These are phyloP conservation scores for Ascochyta viciae-villosae DNA, from an alignment of 2,329 filamentous ascomycete species.

Conservation along the genomic window DNA sequence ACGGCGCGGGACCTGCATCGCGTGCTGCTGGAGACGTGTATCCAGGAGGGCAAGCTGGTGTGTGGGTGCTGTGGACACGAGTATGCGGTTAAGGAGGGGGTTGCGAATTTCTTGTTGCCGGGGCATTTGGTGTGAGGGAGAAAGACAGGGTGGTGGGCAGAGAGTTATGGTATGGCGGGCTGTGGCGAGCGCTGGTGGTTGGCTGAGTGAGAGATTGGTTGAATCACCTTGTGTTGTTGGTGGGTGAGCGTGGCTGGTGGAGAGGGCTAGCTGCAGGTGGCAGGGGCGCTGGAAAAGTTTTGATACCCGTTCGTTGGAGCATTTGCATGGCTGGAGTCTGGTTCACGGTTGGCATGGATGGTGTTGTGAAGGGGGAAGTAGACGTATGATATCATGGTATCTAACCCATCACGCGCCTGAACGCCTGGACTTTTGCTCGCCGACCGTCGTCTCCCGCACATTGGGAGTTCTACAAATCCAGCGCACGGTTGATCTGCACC, in stretches of 20 bases:
- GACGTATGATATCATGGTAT: conserved; percentile 25
- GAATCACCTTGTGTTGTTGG: too few relatives aligned
- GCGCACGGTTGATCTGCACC: conserved; percentile 79
- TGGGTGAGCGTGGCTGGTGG: too few relatives aligned
- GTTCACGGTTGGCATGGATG: not conserved
- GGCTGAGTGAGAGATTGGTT: too few relatives aligned
- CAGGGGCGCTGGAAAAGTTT: conserved; percentile 13
- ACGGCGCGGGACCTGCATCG: conserved; percentile 79
- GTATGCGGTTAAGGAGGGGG: conserved; percentile 93
- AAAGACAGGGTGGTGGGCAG: not conserved
- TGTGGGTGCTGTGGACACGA: conserved; percentile 93
- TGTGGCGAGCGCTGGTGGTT: too few relatives aligned
- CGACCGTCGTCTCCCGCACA: not conserved
- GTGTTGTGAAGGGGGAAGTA: not conserved
- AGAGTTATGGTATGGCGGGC: too few relatives aligned
- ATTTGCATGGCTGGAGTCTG: conserved; percentile 1
- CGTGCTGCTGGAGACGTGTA: conserved; percentile 86
- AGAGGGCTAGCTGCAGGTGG: too few relatives aligned
- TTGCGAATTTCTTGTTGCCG: conserved; percentile 93
- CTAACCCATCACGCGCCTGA: conserved; percentile 21
- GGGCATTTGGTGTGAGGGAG: conserved; percentile 76
- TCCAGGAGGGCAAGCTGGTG: conserved; percentile 85
- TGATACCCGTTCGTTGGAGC: conserved; percentile 35
- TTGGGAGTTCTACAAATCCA: conserved; percentile 21
- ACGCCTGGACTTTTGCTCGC: conserved; percentile 20